Evolutionary conservation across 352 stramenopile genomes (phyloP), one percentile per base, ranked within the genome.

Genomic region (Phytophthora ramorum): DNA sequence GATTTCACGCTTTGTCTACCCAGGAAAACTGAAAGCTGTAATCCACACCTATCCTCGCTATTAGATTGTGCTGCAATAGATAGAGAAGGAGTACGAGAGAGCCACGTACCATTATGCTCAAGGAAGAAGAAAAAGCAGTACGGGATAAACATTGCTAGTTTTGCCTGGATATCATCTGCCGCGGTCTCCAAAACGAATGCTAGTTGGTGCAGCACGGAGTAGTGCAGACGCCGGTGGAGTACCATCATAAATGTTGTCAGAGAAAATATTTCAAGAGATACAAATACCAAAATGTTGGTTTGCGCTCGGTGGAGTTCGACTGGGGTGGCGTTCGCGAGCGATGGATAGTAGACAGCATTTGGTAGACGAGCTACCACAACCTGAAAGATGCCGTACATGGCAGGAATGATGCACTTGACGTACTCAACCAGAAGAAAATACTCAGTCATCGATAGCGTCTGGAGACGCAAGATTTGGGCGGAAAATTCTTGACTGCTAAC

Each of bases 121-220:
- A 78, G 70, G 44, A 75, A 64, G 56, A 78, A 75, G 50, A 67
- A 63, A 30, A 78, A 71, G 20, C 64, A 64, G 7, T 69, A 63
- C 17, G 69, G 48, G 32, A 77, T 72, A 22, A 66, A 76, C 37
- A 61, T 64, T 30, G 45, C 50, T 19, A 75, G 63, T 28, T 72
- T 73, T 28, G 59, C 62, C 16, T 70, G 63, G 14, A 73, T 63
- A 32, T 75, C 60, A 6, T 57, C 44, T 2, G 47, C 58, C 5
- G 68, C 59, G 4, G 35, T 72, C 58, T 79, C 67, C 20, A 79
- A 51, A 3, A 69, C 59, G 32, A 75, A 79, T 0, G 58, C 58
- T 0, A 79, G 51, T 49, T 77, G 68, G 38, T 77, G 63, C 17
- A 75, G 35, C 1, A 62, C 48, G 3, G 66, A 72, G 43, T 67